A percentile compares a stretch with the other conserved stretches of the same genome.
phyloP scores from a whole-genome alignment of 768 basidiomycete species.

The Candolleomyces aberdarensis region DNA sequence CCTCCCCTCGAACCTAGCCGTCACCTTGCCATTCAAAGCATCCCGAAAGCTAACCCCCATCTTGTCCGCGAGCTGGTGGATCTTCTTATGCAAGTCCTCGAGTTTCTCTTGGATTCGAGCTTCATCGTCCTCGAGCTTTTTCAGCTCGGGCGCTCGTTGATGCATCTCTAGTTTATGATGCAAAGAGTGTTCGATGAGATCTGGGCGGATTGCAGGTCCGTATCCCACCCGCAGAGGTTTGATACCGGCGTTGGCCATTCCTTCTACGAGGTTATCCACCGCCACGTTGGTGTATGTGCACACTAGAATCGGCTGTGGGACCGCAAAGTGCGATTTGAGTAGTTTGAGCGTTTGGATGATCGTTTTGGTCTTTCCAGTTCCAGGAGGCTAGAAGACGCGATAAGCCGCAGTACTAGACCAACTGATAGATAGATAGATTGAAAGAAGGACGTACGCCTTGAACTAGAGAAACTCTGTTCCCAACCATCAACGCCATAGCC shows the following conservation, averaged over 20 bases:
- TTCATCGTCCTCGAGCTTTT: slow-evolving; percentile 13
- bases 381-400: slow-evolving; percentile 60
- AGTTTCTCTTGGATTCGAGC: slow-evolving; percentile 15
- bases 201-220: slow-evolving; percentile 53
- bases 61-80: slow-evolving; percentile 4
- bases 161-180: slow-evolving; percentile 64
- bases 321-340: slow-evolving; percentile 82
- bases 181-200: slow-evolving; percentile 56
- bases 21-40: slow-evolving; percentile 8
- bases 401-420: neutral
- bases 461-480: slow-evolving; percentile 72
- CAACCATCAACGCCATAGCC: slow-evolving; percentile 86
- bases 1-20: slow-evolving; percentile 13
- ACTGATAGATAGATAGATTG: slow-evolving; percentile 5
- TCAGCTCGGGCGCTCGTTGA: slow-evolving; percentile 38
- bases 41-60: neutral
- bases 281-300: slow-evolving; percentile 94
- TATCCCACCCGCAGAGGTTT: slow-evolving; percentile 78
- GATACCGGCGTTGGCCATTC: slow-evolving; percentile 56
- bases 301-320: slow-evolving; percentile 83
- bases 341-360: slow-evolving; percentile 83
- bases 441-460: slow-evolving; percentile 65
- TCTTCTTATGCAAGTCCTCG: slow-evolving; percentile 15
- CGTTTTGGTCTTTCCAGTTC: slow-evolving; percentile 91
- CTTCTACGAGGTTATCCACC: slow-evolving; percentile 86